phyloP scores from a whole-genome alignment of 495 filamentous ascomycete genomes.

The Articulospora tetracladia region DNA sequence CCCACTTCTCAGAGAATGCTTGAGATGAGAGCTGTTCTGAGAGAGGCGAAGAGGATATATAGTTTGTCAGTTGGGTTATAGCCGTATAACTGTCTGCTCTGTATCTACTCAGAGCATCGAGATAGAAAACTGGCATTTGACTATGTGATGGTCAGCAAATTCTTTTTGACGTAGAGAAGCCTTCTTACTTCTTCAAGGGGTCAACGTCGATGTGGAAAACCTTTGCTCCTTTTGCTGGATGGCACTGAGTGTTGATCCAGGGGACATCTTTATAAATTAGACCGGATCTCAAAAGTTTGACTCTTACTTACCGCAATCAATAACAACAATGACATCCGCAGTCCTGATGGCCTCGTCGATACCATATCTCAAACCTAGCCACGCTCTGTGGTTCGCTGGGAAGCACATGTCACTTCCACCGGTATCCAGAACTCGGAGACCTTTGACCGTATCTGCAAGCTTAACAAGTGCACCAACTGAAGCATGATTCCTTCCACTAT shows the following conservation, averaged over 20 bases:
- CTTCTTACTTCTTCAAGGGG: slow-evolving; percentile 59
- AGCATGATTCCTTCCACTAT: slow-evolving; percentile 71
- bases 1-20: slow-evolving; percentile 45
- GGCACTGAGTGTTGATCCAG: slow-evolving; percentile 61
- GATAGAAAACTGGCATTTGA: slow-evolving; percentile 81
- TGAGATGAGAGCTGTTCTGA: slow-evolving; percentile 42
- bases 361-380: slow-evolving; percentile 75
- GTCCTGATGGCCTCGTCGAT: slow-evolving; percentile 68
- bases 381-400: slow-evolving; percentile 68
- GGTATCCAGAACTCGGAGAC: slow-evolving; percentile 81
- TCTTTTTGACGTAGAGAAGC: neutral
- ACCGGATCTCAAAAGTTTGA: slow-evolving; percentile 18
- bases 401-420: slow-evolving; percentile 96
- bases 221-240: slow-evolving; percentile 54
- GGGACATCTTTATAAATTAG: slow-evolving; percentile 42
- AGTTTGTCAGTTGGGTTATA: slow-evolving; percentile 62
- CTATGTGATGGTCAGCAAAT: neutral
- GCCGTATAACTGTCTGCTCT: slow-evolving; percentile 69
- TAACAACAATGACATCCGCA: slow-evolving; percentile 80
- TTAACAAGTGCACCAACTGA: slow-evolving; percentile 69
- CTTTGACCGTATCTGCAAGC: slow-evolving; percentile 73
- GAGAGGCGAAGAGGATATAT: slow-evolving; percentile 43
- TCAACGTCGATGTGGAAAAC: slow-evolving; percentile 85
- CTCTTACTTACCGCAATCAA: slow-evolving; percentile 60
- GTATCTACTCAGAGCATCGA: slow-evolving; percentile 69